Conservation (phyloP, 306 rosid species). For the Acacia acuminata region DNA sequence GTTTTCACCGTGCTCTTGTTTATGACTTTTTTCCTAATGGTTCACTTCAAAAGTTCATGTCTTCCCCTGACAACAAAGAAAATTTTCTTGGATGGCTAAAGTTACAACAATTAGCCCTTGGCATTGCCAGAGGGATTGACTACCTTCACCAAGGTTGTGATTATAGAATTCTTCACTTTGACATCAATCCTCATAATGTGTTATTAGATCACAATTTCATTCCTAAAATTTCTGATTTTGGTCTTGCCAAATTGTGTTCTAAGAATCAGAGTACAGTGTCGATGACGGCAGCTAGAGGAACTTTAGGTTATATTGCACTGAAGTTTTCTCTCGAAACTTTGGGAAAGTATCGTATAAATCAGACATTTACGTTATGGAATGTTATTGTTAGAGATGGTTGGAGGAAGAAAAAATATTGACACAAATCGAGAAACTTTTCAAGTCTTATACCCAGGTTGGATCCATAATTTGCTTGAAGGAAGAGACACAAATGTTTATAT, state of each 20-base stretch:
- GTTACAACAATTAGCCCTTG: too few relatives aligned
- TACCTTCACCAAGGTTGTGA: slow-evolving; percentile 3
- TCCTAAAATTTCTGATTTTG: slow-evolving; percentile 3
- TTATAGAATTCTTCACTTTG: neutral
- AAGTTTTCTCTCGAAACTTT: slow-evolving; percentile 22
- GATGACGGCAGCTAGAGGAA: slow-evolving; percentile 12
- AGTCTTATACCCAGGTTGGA: slow-evolving; percentile 29
- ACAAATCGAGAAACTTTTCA: slow-evolving; percentile 2
- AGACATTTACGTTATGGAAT: slow-evolving; percentile 36
- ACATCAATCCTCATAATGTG: neutral
- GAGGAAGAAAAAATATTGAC: slow-evolving; percentile 17
- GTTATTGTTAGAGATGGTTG: slow-evolving; percentile 19
- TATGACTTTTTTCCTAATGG: too few relatives aligned
- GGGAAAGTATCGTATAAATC: slow-evolving; percentile 17
- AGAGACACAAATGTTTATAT: neutral
- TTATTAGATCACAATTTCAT: neutral
- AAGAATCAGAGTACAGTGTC: slow-evolving; percentile 11
- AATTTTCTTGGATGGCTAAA: too few relatives aligned
- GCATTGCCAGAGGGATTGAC: neutral
- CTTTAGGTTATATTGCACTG: slow-evolving; percentile 28
- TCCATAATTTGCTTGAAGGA: slow-evolving; percentile 19
- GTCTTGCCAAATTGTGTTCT: slow-evolving; percentile 24
- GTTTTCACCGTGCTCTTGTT: too few relatives aligned
- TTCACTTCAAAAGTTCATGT: too few relatives aligned
- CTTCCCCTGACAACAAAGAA: too few relatives aligned